phyloP scores from a whole-genome alignment of 1,284 basidiomycete species.

The Fomitiporia mediterranea region DNA sequence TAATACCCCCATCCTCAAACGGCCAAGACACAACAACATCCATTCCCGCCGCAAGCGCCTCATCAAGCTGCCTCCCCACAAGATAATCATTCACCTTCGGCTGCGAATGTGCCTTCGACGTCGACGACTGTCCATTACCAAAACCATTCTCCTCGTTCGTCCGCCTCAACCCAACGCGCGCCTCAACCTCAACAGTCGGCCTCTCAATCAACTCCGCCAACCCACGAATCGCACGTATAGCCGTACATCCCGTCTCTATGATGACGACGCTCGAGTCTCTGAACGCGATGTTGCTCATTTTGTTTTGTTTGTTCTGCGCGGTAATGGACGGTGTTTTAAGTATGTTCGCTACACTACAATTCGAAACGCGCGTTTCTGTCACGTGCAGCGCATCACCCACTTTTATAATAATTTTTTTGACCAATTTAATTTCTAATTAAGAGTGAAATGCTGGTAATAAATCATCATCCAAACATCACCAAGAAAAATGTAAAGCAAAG shows the following conservation, averaged over 20 bases:
- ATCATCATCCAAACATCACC: no score
- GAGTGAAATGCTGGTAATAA: no score
- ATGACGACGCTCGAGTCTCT: conserved; percentile 80
- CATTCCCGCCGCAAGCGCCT: conserved; percentile 69
- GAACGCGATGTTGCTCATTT: conserved; percentile 47
- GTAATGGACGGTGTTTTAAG: not conserved
- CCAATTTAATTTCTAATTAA: no score
- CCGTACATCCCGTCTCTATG: conserved; percentile 72
- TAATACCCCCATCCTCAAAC: conserved; percentile 70
- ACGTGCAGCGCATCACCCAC: not conserved
- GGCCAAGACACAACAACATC: conserved; percentile 80
- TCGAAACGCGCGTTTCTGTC: not conserved
- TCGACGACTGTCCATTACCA: conserved; percentile 39
- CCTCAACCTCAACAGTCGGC: conserved; percentile 67
- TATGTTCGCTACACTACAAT: not conserved
- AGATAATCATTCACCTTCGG: conserved; percentile 76
- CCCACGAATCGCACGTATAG: conserved; percentile 73
- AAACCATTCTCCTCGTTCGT: conserved; percentile 35
- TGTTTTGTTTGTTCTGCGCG: not conserved
- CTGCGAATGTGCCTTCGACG: no score
- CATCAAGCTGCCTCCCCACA: conserved; percentile 77
- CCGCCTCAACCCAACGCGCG: conserved; percentile 67
- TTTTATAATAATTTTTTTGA: no score
- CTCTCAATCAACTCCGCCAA: conserved; percentile 75
- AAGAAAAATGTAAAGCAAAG: no score